Base-by-base conservation (phyloP, 2,329 filamentous ascomycete species). In the Penicillium sp. region DNA sequence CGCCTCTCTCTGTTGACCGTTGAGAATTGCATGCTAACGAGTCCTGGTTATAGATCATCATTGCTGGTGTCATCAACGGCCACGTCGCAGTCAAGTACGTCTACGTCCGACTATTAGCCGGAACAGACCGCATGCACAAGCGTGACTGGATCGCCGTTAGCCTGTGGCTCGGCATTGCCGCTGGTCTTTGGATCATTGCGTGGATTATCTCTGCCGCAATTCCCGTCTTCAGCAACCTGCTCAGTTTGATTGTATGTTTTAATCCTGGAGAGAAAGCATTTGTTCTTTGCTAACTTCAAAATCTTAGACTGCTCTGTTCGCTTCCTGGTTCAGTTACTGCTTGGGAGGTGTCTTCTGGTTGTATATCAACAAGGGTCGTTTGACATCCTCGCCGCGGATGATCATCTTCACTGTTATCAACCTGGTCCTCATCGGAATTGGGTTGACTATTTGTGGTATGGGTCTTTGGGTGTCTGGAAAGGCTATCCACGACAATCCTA, bases 181-280 rank as follows among this genome's bases (percentile, higher is more conserved):
- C 82, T 0, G 72, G 68, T 13, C 74, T 86, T 17, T 91, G 88
- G 86, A 66, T 86, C 6, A 59, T 89, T 4, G 86, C 88, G 2
- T 90, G 87, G 82, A 75, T 91, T 61, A 88, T 92, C 61, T 88
- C 89, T 5, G 85, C 89, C 71, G 86, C 87, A 0, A 88, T 92
- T 8, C 90, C 90, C 0, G 85, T 87, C 53, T 92, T 92, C 78
- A 86, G 86, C 70, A 82, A 86, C 51, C 78, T 92, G 9, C 78
- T 92, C n/a, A 85, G 85, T 4, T 76, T 91, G 38, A 85, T 91
- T 64, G 69, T 77, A 73, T 17, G 68, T 64, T 22, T 13, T 22
- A 15, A 1, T 28, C 9, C 7, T 6, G 19, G 26, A 49, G 8
- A 30, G 7, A 30, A 30, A 9, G n/a, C 26, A 9, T 24, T 24